Evolutionary conservation across 768 basidiomycete species (phyloP), one percentile per base, ranked within the genome.

Genomic region (Trametes gibbosa): DNA sequence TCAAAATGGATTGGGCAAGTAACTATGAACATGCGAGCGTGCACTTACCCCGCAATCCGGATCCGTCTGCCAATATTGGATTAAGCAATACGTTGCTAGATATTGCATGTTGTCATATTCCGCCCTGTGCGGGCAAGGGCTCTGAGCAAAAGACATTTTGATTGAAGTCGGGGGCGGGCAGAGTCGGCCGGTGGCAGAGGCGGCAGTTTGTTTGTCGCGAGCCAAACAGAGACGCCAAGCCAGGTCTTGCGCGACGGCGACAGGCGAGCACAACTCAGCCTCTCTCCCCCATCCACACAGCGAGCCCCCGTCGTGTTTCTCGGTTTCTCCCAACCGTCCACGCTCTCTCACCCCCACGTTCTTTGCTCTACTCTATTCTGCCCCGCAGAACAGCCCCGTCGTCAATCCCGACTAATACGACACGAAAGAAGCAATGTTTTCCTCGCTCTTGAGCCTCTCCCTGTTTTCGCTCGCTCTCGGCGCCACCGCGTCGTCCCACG

Each of bases 391-490:
- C 39, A 32, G 45, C 48, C 27, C 17, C 25, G 46, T 27, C 50
- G 21, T 35, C 32, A 32, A 6, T 16, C 23, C 48, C 40, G 54
- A 34, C 50, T 51, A 47, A 47, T 40, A 50, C 45, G 54, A 34
- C 29, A n/a, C 37, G 50, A 35, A 56, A 52, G 39, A 51, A 51
- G 45, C 48, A 24, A 72, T 70, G 71, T 66, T 68, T 40, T 61
- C 62, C 51, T 66, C 66, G 34, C 45, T 65, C 49, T 57, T 68
- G 50, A 50, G 50, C 34, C 8, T 63, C 46, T 49, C 70, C 23
- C 45, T 68, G 32, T 64, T 70, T 55, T 64, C 69, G 27, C 58
- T 68, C 40, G 47, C 62, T 16, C 61, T 68, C 56, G 62, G 56
- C 39, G 59, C 67, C n/a, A 58, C 56, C 2, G 61, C 61, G 46